phyloP scores from a whole-genome alignment of 2,329 filamentous ascomycete species.

The Epichloe glyceriae region DNA sequence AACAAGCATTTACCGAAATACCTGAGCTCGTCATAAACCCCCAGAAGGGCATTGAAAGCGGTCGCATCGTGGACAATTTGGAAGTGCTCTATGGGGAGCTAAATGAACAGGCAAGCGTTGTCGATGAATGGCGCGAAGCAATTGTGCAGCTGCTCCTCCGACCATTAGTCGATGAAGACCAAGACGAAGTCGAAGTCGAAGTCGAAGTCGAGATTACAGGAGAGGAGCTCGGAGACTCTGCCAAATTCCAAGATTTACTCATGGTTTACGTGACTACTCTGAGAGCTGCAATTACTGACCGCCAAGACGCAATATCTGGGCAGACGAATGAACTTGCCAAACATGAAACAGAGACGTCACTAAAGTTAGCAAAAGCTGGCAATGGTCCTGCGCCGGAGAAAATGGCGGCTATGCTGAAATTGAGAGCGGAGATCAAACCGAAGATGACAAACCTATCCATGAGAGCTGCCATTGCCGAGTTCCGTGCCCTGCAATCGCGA shows the following conservation, averaged over 20 bases:
- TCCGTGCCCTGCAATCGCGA: constrained; percentile 48
- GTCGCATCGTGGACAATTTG: constrained; percentile 50
- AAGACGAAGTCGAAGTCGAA: constrained; percentile 52
- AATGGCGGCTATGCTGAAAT: constrained; percentile 36
- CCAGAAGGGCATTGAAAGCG: constrained; percentile 58
- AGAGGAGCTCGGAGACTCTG: constrained; percentile 80
- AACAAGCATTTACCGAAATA: constrained; percentile 47
- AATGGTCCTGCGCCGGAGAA: constrained; percentile 60
- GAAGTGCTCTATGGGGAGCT: constrained; percentile 52
- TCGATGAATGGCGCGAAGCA: constrained; percentile 63
- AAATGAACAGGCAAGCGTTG: constrained; percentile 56
- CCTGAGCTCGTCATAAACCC: constrained; percentile 40
- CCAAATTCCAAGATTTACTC: constrained; percentile 76
- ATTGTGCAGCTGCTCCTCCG: constrained; percentile 60
- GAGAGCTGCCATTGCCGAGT: constrained; percentile 54
- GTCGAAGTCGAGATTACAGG: constrained; percentile 68
- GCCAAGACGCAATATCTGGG: constrained; percentile 64
- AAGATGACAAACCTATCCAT: constrained; percentile 46
- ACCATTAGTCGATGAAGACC: constrained; percentile 73
- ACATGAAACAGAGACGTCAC: constrained; percentile 54
- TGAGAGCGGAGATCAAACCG: constrained; percentile 36
- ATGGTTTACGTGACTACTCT: constrained; percentile 76
- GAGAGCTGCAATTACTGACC: constrained; percentile 63
- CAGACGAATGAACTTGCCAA: constrained; percentile 61
- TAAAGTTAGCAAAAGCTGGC: constrained; percentile 45